Conservation (phyloP, 352 stramenopile species). For the Blastocystis sp. region DNA sequence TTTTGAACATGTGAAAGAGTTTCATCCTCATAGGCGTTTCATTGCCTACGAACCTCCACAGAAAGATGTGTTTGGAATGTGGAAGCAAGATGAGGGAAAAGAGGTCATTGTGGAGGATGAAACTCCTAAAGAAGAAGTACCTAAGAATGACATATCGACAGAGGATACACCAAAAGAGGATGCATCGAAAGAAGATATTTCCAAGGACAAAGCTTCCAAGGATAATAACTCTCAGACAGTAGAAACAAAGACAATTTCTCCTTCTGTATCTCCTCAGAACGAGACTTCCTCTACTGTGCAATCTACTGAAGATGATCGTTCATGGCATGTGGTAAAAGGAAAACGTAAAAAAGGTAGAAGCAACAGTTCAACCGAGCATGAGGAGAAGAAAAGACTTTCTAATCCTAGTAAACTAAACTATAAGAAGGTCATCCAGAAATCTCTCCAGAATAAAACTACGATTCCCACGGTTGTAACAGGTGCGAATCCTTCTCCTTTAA, state of each 20-base stretch:
- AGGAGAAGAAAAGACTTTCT: neutral
- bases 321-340: neutral
- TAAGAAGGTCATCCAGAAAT: neutral
- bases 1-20: neutral
- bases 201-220: neutral
- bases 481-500: neutral
- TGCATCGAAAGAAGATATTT: neutral
- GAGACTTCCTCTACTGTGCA: neutral
- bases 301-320: neutral
- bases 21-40: conserved; percentile 4
- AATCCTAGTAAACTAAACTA: neutral
- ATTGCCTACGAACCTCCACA: conserved; percentile 32
- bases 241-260: neutral
- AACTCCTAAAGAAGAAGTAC: neutral
- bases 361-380: neutral
- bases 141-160: neutral
- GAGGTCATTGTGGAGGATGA: neutral
- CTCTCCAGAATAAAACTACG: neutral
- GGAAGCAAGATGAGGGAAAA: neutral
- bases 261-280: neutral
- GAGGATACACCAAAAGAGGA: neutral
- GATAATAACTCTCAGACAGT: neutral
- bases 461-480: neutral
- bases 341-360: neutral
- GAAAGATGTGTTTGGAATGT: conserved; percentile 35